These are phyloP conservation scores for Henckelia pumila DNA, from an alignment of 257 asterid species.

Conservation along the genomic window DNA sequence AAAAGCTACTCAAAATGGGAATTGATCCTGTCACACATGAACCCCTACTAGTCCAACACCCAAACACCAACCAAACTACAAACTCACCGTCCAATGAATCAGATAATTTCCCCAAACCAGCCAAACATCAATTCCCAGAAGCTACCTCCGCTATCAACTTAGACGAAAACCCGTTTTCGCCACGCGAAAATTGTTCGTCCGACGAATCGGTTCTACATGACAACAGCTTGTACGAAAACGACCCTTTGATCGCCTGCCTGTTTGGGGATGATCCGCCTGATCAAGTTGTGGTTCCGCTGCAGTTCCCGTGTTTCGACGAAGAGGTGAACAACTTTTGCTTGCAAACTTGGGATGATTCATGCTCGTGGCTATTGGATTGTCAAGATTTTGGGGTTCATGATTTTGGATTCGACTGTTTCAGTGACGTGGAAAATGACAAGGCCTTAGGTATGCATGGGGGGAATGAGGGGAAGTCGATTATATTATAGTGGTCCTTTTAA, in stretches of 20 bases:
- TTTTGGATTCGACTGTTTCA: slow-evolving; percentile 50
- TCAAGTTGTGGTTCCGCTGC: slow-evolving; percentile 40
- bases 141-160: neutral
- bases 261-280: slow-evolving; percentile 42
- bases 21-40: slow-evolving; percentile 89
- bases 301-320: slow-evolving; percentile 29
- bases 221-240: slow-evolving; percentile 35
- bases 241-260: slow-evolving; percentile 51
- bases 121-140: slow-evolving; percentile 8
- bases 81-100: slow-evolving; percentile 21
- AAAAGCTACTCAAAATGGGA: slow-evolving; percentile 84
- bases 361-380: slow-evolving; percentile 65
- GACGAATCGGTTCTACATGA: slow-evolving; percentile 43
- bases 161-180: slow-evolving; percentile 42
- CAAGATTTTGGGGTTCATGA: slow-evolving; percentile 83
- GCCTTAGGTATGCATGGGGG: slow-evolving; percentile 6
- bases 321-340: slow-evolving; percentile 20
- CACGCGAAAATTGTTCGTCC: slow-evolving; percentile 47
- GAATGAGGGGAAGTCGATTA: neutral
- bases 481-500: no score
- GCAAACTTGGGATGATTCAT: slow-evolving; percentile 46
- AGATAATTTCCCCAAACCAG: slow-evolving; percentile 21
- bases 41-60: slow-evolving; percentile 44
- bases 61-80: slow-evolving; percentile 30
- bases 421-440: slow-evolving; percentile 36